Percentiles rank a stretch among this genome's conserved stretches.
Evolutionary conservation across 2,329 filamentous ascomycete species (phyloP).

Genomic region (Talaromyces atroroseus): DNA sequence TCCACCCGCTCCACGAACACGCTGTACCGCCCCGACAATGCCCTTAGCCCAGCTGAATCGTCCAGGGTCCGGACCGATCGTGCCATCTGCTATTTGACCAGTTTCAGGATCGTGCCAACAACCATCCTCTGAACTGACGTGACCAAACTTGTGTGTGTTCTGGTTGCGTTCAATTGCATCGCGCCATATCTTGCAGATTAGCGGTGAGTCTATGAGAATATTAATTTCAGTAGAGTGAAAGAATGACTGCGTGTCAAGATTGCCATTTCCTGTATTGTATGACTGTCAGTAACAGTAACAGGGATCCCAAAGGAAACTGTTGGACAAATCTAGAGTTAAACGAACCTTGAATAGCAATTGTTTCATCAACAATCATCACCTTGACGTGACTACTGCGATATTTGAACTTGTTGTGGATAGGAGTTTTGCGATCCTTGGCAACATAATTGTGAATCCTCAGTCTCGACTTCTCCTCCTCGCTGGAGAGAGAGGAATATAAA

Average conservation of each 20-base stretch:
- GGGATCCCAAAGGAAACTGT: not conserved
- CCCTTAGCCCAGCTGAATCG: constrained; percentile 56
- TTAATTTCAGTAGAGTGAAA: constrained; percentile 75
- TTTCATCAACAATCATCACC: constrained; percentile 65
- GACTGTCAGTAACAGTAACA: not conserved
- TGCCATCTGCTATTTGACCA: constrained; percentile 45
- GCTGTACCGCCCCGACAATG: constrained; percentile 52
- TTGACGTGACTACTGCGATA: constrained; percentile 70
- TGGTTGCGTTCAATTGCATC: constrained; percentile 60
- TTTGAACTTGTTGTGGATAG: constrained; percentile 62
- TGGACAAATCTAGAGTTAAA: not conserved
- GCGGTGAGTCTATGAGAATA: constrained; percentile 62
- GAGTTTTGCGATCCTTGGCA: constrained; percentile 64
- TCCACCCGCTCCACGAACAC: constrained; percentile 52
- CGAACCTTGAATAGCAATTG: constrained; percentile 59
- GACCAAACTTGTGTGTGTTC: constrained; percentile 58
- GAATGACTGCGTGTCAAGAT: constrained; percentile 77
- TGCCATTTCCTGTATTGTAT: constrained; percentile 53
- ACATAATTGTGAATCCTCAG: constrained; percentile 67
- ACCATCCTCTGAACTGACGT: constrained; percentile 51
- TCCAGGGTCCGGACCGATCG: constrained; percentile 50
- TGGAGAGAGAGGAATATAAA: constrained; percentile 54
- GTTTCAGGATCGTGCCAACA: constrained; percentile 54
- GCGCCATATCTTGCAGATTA: constrained; percentile 59
- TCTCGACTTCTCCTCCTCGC: constrained; percentile 41